Evolutionary conservation across 139 green algal genomes (phyloP), one percentile per base, ranked within the genome.

Genomic region (Chlamydomonas asymmetrica): DNA sequence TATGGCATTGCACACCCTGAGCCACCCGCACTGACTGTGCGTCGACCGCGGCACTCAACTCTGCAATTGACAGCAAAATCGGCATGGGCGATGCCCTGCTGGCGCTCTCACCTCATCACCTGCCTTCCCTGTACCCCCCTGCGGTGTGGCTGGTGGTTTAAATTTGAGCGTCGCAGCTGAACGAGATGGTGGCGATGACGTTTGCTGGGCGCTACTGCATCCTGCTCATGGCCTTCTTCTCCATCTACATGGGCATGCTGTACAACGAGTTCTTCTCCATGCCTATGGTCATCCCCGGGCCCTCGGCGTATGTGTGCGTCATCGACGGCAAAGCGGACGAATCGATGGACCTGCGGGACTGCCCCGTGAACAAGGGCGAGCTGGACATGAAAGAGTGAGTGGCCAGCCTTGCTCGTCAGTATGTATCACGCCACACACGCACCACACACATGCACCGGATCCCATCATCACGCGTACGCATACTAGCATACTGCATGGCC

Each of bases 221-320:
- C 82, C 81, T 99, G 38, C 83, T 98, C 49, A 99, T 99, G 96
- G 83, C 91, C 31, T 70, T 97, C 60, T 99, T 99, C 81, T 97
- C 90, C 73, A 91, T 99, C 66, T 99, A 95, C 87, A 95, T 90
- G 20, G 96, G 96, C 20, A 59, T 95, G 5, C 76, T 99, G 37
- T 99, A 99, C 91, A 99, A 99, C 82, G 96, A 99, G 85, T 93
- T 91, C 74, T 99, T 99, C 87, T 97, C 94, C 68, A 94, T 98
- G 56, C 90, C 94, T 29, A 96, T 96, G 79, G 85, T 77, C 2
- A 74, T 98, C 43, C 97, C 97, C 79, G 96, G 95, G 1, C 29
- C 48, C 43, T 78, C 80, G 18, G 60, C 27, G 52, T 81, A 79
- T 62, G 32, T 34, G 78, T 83, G 56, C 60, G 45, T 66, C 34